A percentile compares a stretch with the other conserved stretches of the same genome.
These are phyloP conservation scores for Fusarium austroafricanum DNA, from an alignment of 2,329 filamentous ascomycete genomes.

Conservation along the genomic window DNA sequence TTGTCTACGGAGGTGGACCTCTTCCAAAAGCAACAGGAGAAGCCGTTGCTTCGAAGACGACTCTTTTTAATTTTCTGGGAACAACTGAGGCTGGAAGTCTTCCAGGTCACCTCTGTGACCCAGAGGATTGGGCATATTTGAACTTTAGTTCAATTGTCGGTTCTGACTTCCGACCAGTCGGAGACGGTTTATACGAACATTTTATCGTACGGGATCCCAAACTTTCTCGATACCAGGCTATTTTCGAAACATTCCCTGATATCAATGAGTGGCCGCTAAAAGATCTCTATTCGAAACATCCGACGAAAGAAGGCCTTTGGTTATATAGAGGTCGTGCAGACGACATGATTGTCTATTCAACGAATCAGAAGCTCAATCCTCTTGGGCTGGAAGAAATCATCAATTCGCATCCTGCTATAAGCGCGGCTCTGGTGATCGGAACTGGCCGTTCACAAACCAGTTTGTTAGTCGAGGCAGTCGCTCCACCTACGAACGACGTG, in stretches of 20 bases:
- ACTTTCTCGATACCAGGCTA: constrained; percentile 45
- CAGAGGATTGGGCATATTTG: constrained; percentile 49
- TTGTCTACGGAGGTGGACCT: constrained; percentile 48
- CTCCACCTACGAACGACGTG: neutral
- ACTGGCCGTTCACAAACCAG: constrained; percentile 43
- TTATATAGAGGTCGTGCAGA: constrained; percentile 53
- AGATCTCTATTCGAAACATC: constrained; percentile 57
- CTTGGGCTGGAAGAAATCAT: constrained; percentile 51
- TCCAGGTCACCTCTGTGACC: constrained; percentile 36
- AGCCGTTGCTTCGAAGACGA: constrained; percentile 43
- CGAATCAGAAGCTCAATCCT: constrained; percentile 58
- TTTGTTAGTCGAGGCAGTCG: constrained; percentile 42
- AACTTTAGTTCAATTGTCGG: constrained; percentile 35
- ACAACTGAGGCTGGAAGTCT: constrained; percentile 48
- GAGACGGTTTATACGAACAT: constrained; percentile 49
- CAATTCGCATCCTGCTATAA: constrained; percentile 45
- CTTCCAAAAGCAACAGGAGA: constrained; percentile 46
- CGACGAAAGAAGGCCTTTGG: constrained; percentile 50
- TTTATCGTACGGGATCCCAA: constrained; percentile 47
- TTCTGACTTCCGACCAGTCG: constrained; percentile 38
- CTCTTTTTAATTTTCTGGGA: constrained; percentile 45
- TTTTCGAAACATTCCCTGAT: constrained; percentile 57
- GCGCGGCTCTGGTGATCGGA: constrained; percentile 50
- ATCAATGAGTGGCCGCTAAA: constrained; percentile 56
- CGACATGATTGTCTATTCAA: constrained; percentile 56